phyloP scores from a whole-genome alignment of 352 stramenopile species.

The Phytophthora rubi region DNA sequence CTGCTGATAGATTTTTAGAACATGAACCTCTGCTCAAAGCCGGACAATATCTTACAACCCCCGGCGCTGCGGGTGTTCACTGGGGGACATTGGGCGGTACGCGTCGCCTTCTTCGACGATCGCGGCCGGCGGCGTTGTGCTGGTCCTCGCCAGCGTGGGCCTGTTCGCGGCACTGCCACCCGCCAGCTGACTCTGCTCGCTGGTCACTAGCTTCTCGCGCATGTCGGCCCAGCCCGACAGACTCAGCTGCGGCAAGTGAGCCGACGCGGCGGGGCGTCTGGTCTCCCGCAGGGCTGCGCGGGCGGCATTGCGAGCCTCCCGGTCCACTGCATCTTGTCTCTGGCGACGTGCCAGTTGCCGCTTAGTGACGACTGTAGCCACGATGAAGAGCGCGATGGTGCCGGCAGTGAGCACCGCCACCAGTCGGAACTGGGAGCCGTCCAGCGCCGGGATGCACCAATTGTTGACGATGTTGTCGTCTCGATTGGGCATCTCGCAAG shows the following conservation, averaged over 20 bases:
- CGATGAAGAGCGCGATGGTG: constrained; percentile 36
- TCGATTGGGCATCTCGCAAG: constrained; percentile 40
- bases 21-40: background rate
- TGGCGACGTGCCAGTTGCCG: constrained; percentile 28
- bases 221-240: constrained; percentile 59
- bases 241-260: constrained; percentile 41
- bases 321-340: constrained; percentile 18
- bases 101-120: constrained; percentile 47
- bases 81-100: constrained; percentile 46
- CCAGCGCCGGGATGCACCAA: constrained; percentile 35
- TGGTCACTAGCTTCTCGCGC: constrained; percentile 54
- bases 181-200: constrained; percentile 30
- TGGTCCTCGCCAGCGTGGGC: constrained; percentile 27
- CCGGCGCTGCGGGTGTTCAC: constrained; percentile 21
- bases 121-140: constrained; percentile 17
- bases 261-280: constrained; percentile 18
- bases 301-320: constrained; percentile 13
- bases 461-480: constrained; percentile 33
- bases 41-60: constrained; percentile 30
- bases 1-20: constrained; percentile 5
- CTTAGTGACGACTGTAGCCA: constrained; percentile 29
- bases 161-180: constrained; percentile 4
- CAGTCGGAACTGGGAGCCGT: constrained; percentile 34
- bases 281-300: constrained; percentile 19
- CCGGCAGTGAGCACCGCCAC: constrained; percentile 32